Evolutionary conservation across 2,329 filamentous ascomycete genomes (phyloP), one percentile per base, ranked within the genome.

Genomic region (Fusarium scirpi): DNA sequence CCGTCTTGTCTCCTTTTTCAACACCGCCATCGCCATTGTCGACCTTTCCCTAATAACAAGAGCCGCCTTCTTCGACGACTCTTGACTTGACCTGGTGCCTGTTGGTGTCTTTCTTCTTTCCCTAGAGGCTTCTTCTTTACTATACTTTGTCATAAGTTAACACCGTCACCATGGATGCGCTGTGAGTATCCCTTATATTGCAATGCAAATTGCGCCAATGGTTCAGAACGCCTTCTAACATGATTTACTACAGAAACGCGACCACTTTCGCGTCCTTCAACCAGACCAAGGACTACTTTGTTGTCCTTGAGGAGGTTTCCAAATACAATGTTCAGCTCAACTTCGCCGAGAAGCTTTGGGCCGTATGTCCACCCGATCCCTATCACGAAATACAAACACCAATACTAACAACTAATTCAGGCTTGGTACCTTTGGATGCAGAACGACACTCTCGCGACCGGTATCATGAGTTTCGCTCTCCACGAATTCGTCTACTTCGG

Each of bases 351-450:
- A 91, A 91, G 78, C 86, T 97, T 73, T 99, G 96, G 96, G 92
- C 93, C 52, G 89, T 90, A 85, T 78, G 88, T 88, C 65, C 58
- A 69, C 43, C 58, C 44, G 51, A 47, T 41, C 48, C 45, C 44
- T 30, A 59, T 52, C 34, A 15, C 70, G 34, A 62, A 45, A 44
- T 54, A 44, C 18, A 32, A 32, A 64, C 49, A 60, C 27, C 63
- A 47, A 70, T 56, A 65, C 65, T 71, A 64, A 76, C 63, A 47
- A 29, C n/a, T 8, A 29, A 57, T 22, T n/a, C 51, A 90, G 82
- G 90, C 94, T 43, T 98, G 94, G 95, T 99, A 99, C 81, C 89
- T 95, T 18, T 99, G 91, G 87, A 97, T 98, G 92, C 93, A 97
- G 81, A 99, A 99, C 81, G 96, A 99, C 83, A 91, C 92, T 58